Percentiles rank a stretch among this genome's conserved stretches.
Evolutionary conservation across 192 early-diverging fungal genomes (phyloP).

Genomic region (Coemansia sp.): DNA sequence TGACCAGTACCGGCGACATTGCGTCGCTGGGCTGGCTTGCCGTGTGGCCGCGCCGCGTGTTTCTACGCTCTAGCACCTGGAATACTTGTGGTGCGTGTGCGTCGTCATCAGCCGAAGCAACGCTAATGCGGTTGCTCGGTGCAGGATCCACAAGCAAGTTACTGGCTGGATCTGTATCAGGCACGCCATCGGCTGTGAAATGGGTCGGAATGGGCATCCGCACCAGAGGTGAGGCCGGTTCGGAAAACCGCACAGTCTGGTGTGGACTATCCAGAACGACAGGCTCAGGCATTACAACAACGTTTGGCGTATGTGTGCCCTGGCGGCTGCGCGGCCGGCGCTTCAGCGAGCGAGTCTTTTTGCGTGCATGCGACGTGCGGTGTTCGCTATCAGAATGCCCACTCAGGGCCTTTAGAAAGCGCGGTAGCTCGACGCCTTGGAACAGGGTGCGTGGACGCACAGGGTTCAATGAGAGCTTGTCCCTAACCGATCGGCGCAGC

Average conservation of each 20-base stretch:
- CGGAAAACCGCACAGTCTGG: conserved; percentile 7
- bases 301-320: neutral
- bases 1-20: conserved; percentile 32
- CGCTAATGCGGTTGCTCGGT: conserved; percentile 17
- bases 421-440: conserved; percentile 17
- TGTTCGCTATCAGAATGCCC: neutral
- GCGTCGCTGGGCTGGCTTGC: conserved; percentile 13
- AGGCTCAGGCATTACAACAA: conserved; percentile 1
- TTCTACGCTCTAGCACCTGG: conserved; percentile 21
- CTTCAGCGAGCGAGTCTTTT: conserved; percentile 1
- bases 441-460: conserved; percentile 8
- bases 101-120: conserved; percentile 20
- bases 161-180: conserved; percentile 1
- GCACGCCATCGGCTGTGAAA: conserved; percentile 3
- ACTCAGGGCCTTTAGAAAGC: conserved; percentile 13
- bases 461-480: conserved; percentile 12
- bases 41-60: conserved; percentile 9
- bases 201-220: conserved; percentile 15
- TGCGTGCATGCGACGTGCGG: neutral
- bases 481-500: conserved; percentile 17
- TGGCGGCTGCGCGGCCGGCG: neutral
- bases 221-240: neutral
- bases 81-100: conserved; percentile 10
- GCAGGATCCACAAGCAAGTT: neutral
- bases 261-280: neutral